phyloP scores from a whole-genome alignment of 2,329 filamentous ascomycete species.

The Neonectria faginata region DNA sequence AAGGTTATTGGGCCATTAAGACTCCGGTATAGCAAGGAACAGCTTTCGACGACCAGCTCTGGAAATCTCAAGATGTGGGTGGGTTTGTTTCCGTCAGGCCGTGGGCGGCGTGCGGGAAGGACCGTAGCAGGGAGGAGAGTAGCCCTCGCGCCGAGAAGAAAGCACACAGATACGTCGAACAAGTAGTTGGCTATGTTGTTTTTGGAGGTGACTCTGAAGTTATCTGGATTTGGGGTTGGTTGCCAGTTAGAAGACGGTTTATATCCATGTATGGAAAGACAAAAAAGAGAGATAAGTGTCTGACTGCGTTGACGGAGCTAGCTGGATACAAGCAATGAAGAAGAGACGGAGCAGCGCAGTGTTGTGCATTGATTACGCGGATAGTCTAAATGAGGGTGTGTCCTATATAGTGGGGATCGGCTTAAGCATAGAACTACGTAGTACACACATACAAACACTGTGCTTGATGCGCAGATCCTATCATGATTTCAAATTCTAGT shows the following conservation, averaged over 20 bases:
- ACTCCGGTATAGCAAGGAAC: neutral
- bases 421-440: neutral
- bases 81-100: neutral
- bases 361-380: constrained; percentile 1
- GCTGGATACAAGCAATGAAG: neutral
- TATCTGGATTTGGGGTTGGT: neutral
- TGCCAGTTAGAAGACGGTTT: neutral
- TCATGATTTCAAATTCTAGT: neutral
- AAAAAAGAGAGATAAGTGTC: neutral
- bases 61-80: neutral
- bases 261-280: neutral
- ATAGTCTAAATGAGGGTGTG: neutral
- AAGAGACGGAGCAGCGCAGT: neutral
- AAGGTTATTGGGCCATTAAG: too few relatives aligned
- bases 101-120: neutral
- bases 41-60: neutral
- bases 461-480: neutral
- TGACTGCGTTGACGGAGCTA: neutral
- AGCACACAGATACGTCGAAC: neutral
- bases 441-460: neutral
- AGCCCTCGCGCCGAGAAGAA: neutral
- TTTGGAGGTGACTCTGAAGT: neutral
- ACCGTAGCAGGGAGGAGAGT: neutral
- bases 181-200: neutral
- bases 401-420: neutral